A percentile compares a stretch with the other conserved stretches of the same genome.
These are phyloP conservation scores for Nakazawaea laoshanensis DNA, from an alignment of 805 yeast genomes.

Conservation along the genomic window DNA sequence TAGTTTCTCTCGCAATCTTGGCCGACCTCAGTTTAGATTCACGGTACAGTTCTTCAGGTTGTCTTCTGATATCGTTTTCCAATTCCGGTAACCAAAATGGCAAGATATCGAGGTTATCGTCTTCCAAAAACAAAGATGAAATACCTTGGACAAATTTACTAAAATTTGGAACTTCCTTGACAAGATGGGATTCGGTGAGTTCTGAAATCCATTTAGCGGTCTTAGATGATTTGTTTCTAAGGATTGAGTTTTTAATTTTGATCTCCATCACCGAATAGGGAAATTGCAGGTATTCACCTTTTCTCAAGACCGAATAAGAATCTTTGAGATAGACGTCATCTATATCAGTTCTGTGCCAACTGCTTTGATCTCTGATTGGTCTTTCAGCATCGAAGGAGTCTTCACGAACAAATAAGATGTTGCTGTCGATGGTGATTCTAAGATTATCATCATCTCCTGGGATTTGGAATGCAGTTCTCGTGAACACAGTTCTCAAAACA, in stretches of 20 bases:
- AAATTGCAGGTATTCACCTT: constrained; percentile 77
- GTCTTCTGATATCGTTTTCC: constrained; percentile 62
- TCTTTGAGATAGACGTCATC: constrained; percentile 55
- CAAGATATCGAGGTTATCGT: constrained; percentile 66
- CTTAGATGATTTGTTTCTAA: constrained; percentile 41
- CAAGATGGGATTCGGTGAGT: constrained; percentile 71
- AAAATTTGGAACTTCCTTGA: constrained; percentile 89
- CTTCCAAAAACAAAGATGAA: constrained; percentile 80
- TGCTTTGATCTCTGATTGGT: constrained; percentile 82
- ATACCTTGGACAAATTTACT: constrained; percentile 92
- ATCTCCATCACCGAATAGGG: constrained; percentile 89
- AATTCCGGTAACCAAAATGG: constrained; percentile 95
- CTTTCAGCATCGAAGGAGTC: constrained; percentile 77
- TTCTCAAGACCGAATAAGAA: constrained; percentile 67
- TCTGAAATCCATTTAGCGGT: constrained; percentile 74
- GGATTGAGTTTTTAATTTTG: constrained; percentile 35
- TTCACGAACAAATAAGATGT: constrained; percentile 80
- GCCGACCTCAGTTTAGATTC: constrained; percentile 49
- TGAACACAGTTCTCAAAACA: constrained; percentile 74
- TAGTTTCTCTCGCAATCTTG: constrained; percentile 34
- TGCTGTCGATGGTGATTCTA: constrained; percentile 84
- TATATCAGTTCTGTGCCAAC: constrained; percentile 90
- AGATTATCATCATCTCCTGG: constrained; percentile 89
- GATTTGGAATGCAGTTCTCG: constrained; percentile 93
- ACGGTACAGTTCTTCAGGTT: constrained; percentile 68